Percentiles rank a stretch among this genome's conserved stretches.
Evolutionary conservation across 768 basidiomycete genomes (phyloP).

Genomic region (Amanita pseudoporphyria): DNA sequence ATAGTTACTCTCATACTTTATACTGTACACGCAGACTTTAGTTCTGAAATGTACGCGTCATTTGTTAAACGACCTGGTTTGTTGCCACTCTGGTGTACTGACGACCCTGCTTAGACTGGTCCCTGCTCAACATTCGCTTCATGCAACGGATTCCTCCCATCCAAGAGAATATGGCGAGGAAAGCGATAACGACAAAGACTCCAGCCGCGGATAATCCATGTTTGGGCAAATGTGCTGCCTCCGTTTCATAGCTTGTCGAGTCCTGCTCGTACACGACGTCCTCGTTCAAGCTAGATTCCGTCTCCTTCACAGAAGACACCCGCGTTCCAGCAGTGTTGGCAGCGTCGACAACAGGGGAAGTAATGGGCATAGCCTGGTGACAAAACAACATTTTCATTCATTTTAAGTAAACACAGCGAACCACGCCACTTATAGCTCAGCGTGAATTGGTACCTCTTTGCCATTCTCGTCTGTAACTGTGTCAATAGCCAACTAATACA

Average conservation of each 20-base stretch:
- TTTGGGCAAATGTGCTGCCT: constrained; percentile 11
- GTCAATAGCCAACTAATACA: constrained; percentile 42
- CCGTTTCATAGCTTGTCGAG: background rate
- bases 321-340: background rate
- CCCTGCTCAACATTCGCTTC: constrained; percentile 28
- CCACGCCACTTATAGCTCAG: constrained; percentile 73
- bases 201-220: constrained; percentile 26
- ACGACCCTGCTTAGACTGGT: constrained; percentile 8
- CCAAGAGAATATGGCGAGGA: constrained; percentile 34
- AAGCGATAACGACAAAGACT: constrained; percentile 35
- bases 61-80: background rate
- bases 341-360: constrained; percentile 5
- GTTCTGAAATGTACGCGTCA: background rate
- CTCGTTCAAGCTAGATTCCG: no score
- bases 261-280: background rate
- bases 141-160: constrained; percentile 42
- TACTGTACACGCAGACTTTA: background rate
- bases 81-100: background rate
- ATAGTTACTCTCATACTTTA: background rate
- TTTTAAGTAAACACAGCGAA: constrained; percentile 31
- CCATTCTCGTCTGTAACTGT: constrained; percentile 48
- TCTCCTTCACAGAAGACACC: constrained; percentile 11
- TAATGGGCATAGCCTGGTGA: constrained; percentile 29
- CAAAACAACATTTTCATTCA: constrained; percentile 45
- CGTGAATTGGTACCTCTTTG: constrained; percentile 88